phyloP scores from a whole-genome alignment of 176 grass and related monocot genomes.

The Areca catechu region DNA sequence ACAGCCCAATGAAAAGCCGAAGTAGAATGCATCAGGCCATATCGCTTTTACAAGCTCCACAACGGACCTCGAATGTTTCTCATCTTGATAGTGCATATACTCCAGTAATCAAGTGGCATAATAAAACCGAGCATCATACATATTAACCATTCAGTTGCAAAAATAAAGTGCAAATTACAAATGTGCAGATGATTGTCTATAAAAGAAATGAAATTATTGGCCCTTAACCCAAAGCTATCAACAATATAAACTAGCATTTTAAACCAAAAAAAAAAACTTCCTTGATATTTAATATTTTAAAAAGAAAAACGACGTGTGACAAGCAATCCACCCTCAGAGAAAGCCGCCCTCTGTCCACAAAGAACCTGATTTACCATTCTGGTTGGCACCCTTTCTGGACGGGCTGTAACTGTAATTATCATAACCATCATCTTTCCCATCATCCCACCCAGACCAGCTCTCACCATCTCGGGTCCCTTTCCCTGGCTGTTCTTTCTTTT shows the following conservation, averaged over 20 bases:
- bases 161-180: constrained; percentile 1
- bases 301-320: not conserved
- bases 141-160: constrained; percentile 1
- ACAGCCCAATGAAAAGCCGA: no score
- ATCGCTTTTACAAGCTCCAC: no score
- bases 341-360: constrained; percentile 76
- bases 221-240: not conserved
- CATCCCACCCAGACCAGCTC: constrained; percentile 87
- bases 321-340: constrained; percentile 24
- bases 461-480: constrained; percentile 35
- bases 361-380: constrained; percentile 42
- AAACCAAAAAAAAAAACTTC: no score
- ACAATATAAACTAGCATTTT: constrained; percentile 1
- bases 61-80: no score
- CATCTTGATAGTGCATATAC: no score
- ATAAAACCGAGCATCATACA: not conserved
- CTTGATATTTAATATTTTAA: not conserved
- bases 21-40: no score
- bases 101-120: no score
- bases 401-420: constrained; percentile 46
- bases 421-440: constrained; percentile 69
- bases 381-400: constrained; percentile 38
- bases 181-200: constrained; percentile 9
- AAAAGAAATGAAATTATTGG: constrained; percentile 8
- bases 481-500: constrained; percentile 39